Evolutionary conservation across 2,329 filamentous ascomycete genomes (phyloP).

Genomic region (Dothideomycetidae sp.): DNA sequence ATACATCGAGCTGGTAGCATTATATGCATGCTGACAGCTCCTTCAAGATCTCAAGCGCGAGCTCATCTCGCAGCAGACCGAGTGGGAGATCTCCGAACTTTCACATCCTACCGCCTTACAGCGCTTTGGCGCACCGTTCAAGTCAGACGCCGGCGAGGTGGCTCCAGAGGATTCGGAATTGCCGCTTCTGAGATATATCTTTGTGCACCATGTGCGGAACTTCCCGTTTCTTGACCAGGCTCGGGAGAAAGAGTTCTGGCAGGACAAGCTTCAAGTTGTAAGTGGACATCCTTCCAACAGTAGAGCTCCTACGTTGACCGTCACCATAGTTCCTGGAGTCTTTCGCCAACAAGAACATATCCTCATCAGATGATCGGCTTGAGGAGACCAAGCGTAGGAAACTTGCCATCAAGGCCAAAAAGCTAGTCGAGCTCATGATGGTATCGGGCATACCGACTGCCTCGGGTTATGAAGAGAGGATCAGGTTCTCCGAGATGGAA

Average conservation of each 20-base stretch:
- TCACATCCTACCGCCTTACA: slow-evolving; percentile 89
- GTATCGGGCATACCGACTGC: slow-evolving; percentile 92
- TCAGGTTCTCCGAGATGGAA: slow-evolving; percentile 91
- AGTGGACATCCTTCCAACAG: slow-evolving; percentile 26
- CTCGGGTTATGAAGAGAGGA: slow-evolving; percentile 93
- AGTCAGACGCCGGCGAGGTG: slow-evolving; percentile 81
- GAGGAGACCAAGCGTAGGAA: slow-evolving; percentile 94
- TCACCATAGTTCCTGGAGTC: slow-evolving; percentile 71
- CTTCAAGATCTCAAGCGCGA: slow-evolving; percentile 84
- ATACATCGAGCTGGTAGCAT: slow-evolving; percentile 10
- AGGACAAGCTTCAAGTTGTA: slow-evolving; percentile 90
- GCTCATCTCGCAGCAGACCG: slow-evolving; percentile 77
- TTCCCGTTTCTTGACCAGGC: slow-evolving; percentile 97
- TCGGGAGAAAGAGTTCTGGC: slow-evolving; percentile 98
- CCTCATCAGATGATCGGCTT: slow-evolving; percentile 84
- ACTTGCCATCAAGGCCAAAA: slow-evolving; percentile 81
- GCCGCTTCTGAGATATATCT: slow-evolving; percentile 88
- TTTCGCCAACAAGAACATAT: slow-evolving; percentile 93
- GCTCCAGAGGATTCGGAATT: slow-evolving; percentile 87
- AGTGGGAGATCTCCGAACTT: slow-evolving; percentile 80
- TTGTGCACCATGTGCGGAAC: slow-evolving; percentile 93
- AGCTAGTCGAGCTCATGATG: slow-evolving; percentile 98
- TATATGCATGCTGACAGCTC: slow-evolving; percentile 2
- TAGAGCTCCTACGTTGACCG: not conserved
- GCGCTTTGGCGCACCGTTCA: slow-evolving; percentile 90